These are phyloP conservation scores for Papiliotrema flavescens DNA, from an alignment of 1,284 basidiomycete species.

Conservation along the genomic window DNA sequence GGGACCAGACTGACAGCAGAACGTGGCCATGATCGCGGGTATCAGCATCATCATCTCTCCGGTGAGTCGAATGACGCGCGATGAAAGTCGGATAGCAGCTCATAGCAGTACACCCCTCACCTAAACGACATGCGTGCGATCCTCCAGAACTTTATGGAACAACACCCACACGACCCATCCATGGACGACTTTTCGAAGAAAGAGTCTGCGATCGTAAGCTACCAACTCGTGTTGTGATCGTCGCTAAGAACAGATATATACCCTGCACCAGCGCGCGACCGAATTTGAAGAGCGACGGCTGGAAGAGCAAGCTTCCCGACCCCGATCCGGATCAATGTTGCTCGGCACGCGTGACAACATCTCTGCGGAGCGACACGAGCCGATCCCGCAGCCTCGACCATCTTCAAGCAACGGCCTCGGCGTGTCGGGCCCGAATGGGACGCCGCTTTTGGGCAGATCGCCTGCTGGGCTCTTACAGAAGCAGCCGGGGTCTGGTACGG, in stretches of 20 bases:
- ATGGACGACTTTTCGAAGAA: conserved; percentile 41
- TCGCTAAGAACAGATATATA: conserved; percentile 28
- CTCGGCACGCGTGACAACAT: conserved; percentile 24
- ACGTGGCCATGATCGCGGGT: conserved; percentile 47
- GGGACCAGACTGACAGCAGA: conserved; percentile 19
- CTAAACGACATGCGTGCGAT: conserved; percentile 40
- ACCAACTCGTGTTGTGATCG: too few relatives aligned
- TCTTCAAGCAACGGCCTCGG: neutral
- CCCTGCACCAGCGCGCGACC: conserved; percentile 32
- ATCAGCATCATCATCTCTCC: conserved; percentile 43
- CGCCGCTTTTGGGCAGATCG: neutral
- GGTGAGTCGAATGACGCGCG: too few relatives aligned
- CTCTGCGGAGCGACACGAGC: conserved; percentile 27
- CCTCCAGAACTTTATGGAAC: conserved; percentile 37
- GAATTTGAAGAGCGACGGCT: conserved; percentile 28
- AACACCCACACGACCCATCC: conserved; percentile 30
- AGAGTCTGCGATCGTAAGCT: conserved; percentile 44
- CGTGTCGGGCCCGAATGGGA: neutral
- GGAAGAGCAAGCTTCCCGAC: neutral
- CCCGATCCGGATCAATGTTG: conserved; percentile 4
- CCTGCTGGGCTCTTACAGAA: neutral
- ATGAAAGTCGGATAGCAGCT: neutral
- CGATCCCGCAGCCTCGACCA: conserved; percentile 2
- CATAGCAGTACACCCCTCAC: conserved; percentile 6
- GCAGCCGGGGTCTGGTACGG: conserved; percentile 7